phyloP scores from a whole-genome alignment of 164 flowering plant species.

The Tinospora cordifolia region DNA sequence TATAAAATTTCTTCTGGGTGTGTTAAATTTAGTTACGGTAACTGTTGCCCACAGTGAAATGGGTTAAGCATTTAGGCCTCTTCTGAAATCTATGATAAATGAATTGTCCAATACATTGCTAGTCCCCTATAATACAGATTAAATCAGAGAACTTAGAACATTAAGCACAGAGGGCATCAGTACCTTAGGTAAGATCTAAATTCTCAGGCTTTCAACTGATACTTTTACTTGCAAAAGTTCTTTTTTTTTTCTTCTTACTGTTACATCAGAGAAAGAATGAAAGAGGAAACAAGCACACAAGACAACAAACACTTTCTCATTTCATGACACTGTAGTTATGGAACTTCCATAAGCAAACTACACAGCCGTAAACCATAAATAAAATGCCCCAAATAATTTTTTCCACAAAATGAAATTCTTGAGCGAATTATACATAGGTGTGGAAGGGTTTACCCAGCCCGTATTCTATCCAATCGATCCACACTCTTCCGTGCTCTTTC shows the following conservation, averaged over 20 bases:
- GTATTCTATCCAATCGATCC: slow-evolving; percentile 69
- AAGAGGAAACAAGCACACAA: slow-evolving; percentile 4
- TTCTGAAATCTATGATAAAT: neutral
- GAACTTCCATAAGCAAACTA: slow-evolving; percentile 28
- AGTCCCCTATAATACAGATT: neutral
- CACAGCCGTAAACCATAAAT: slow-evolving; percentile 22
- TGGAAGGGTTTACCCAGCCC: slow-evolving; percentile 39
- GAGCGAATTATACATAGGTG: slow-evolving; percentile 25
- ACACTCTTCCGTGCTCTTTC: slow-evolving; percentile 78
- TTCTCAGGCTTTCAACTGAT: neutral
- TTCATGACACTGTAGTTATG: slow-evolving; percentile 24
- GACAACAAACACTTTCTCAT: slow-evolving; percentile 24
- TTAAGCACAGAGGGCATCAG: neutral
- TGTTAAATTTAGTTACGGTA: too few species aligned
- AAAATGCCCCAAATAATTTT: slow-evolving; percentile 19
- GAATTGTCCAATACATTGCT: too few species aligned
- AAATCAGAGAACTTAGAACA: neutral
- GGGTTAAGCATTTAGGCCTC: neutral
- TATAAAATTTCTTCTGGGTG: too few species aligned
- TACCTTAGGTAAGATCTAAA: neutral
- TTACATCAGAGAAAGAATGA: slow-evolving; percentile 4
- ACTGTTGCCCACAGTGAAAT: too few species aligned
- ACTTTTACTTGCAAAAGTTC: neutral
- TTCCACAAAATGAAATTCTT: slow-evolving; percentile 22
- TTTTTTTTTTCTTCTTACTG: neutral